Percentiles rank a stretch among this genome's conserved stretches.
These are phyloP conservation scores for Monosporozyma unispora DNA, from an alignment of 805 yeast species.

Conservation along the genomic window DNA sequence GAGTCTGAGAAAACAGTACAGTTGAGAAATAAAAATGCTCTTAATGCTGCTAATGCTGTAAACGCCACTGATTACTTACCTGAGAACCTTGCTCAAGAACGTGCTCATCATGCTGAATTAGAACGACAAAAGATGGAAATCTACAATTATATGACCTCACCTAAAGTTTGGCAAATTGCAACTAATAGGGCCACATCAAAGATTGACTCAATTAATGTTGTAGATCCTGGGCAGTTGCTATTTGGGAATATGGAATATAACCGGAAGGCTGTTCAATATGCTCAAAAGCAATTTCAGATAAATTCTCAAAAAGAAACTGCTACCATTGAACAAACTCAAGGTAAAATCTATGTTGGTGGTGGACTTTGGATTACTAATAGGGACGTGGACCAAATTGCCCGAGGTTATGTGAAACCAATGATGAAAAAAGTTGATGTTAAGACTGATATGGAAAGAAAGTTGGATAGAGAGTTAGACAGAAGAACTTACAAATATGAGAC, in stretches of 20 bases:
- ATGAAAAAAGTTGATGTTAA: constrained; percentile 60
- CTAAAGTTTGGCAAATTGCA: constrained; percentile 42
- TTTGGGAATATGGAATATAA: constrained; percentile 46
- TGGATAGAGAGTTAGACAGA: constrained; percentile 39
- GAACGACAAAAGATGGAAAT: constrained; percentile 8
- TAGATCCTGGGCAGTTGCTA: constrained; percentile 1
- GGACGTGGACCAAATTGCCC: constrained; percentile 75
- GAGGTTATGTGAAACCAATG: constrained; percentile 73
- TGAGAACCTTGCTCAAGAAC: constrained; percentile 6
- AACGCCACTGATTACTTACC: constrained; percentile 28
- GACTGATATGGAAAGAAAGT: constrained; percentile 58
- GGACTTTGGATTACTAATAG: constrained; percentile 68
- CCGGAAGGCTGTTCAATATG: constrained; percentile 65
- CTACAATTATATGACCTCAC: constrained; percentile 15
- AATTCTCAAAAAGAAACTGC: constrained; percentile 37
- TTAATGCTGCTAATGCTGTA: constrained; percentile 34
- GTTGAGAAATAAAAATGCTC: constrained; percentile 28
- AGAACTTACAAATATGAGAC: constrained; percentile 31
- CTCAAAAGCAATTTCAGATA: constrained; percentile 23
- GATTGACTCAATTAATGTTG: not conserved
- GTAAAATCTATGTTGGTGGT: constrained; percentile 74
- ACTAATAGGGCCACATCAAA: constrained; percentile 5
- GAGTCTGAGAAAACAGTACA: not conserved
- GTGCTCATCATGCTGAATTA: constrained; percentile 36
- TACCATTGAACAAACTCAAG: constrained; percentile 32